These are phyloP conservation scores for Lactifluus hygrophoroides DNA, from an alignment of 768 basidiomycete genomes.

Conservation along the genomic window DNA sequence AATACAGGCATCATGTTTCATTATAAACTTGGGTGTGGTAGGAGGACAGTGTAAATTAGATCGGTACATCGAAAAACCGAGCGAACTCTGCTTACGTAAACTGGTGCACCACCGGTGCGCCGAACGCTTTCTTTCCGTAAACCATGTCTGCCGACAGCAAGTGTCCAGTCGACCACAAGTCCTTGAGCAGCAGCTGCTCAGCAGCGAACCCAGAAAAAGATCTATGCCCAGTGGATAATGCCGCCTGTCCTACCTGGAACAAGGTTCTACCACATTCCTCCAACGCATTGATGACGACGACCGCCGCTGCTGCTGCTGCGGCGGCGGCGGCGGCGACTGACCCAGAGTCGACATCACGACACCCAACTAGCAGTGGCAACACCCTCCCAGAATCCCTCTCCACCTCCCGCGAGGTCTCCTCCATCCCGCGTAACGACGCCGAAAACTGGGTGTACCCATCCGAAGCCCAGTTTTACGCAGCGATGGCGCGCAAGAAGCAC, in stretches of 20 bases:
- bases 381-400: constrained; percentile 38
- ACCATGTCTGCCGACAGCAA: constrained; percentile 5
- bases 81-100: too few species aligned
- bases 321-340: neutral
- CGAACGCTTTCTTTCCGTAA: neutral
- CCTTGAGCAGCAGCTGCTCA: constrained; percentile 22
- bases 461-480: constrained; percentile 96
- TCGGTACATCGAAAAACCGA: too few species aligned
- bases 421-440: constrained; percentile 68
- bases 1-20: too few species aligned
- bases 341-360: too few species aligned
- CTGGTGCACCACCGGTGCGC: too few species aligned
- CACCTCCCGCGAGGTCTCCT: constrained; percentile 70
- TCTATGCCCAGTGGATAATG: constrained; percentile 25
- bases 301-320: too few species aligned
- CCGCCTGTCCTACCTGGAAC: constrained; percentile 27
- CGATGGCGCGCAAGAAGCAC: constrained; percentile 92
- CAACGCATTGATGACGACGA: constrained; percentile 1
- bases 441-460: constrained; percentile 97
- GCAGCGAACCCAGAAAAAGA: too few species aligned
- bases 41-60: too few species aligned
- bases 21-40: too few species aligned
- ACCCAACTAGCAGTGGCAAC: too few species aligned
- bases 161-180: constrained; percentile 15
- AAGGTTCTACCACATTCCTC: constrained; percentile 23